These are phyloP conservation scores for Ammopiptanthus mongolicus DNA, from an alignment of 306 rosid genomes.

Conservation along the genomic window DNA sequence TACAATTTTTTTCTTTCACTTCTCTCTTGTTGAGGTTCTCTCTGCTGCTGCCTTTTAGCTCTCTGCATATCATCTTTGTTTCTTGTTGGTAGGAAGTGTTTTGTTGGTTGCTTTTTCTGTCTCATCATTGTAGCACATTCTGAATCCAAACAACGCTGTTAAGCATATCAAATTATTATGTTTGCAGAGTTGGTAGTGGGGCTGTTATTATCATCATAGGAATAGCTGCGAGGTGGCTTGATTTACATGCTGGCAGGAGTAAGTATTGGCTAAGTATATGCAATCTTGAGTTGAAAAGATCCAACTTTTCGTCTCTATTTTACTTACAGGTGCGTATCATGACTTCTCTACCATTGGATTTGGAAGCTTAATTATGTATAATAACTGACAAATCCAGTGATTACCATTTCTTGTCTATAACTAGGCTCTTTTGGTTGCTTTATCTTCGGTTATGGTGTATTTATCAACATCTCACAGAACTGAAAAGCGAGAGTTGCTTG, in stretches of 20 bases:
- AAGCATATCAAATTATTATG: slow-evolving; percentile 9
- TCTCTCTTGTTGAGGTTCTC: background rate
- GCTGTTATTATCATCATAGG: slow-evolving; percentile 65
- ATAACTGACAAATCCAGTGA: background rate
- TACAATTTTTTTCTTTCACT: background rate
- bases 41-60: background rate
- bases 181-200: slow-evolving; percentile 72
- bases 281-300: slow-evolving; percentile 40
- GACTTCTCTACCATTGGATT: background rate
- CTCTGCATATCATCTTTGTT: background rate
- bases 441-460: slow-evolving; percentile 76
- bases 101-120: background rate
- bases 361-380: slow-evolving; percentile 18
- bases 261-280: slow-evolving; percentile 66
- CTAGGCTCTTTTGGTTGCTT: slow-evolving; percentile 72
- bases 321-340: slow-evolving; percentile 55
- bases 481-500: slow-evolving; percentile 63
- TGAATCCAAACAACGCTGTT: slow-evolving; percentile 12
- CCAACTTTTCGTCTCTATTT: slow-evolving; percentile 58
- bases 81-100: background rate
- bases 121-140: background rate
- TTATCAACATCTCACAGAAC: slow-evolving; percentile 79
- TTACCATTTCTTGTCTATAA: slow-evolving; percentile 1
- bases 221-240: slow-evolving; percentile 64
- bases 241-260: slow-evolving; percentile 50